Evolutionary conservation across 176 grass and related monocot species (phyloP), one percentile per base, ranked within the genome.

Genomic region (Raddia guianensis): DNA sequence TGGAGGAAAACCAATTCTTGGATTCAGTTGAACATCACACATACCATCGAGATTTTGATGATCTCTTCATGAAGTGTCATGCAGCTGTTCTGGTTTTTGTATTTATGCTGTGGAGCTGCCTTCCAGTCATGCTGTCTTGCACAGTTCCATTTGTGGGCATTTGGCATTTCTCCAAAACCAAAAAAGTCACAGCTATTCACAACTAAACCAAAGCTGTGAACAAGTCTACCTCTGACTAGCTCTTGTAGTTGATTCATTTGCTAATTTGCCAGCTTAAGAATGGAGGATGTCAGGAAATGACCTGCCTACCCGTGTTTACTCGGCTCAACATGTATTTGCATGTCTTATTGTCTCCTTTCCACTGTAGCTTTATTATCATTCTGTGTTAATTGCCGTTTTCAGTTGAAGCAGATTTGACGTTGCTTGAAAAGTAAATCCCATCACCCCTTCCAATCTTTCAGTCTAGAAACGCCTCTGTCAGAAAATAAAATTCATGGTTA

Each of bases 21-120:
- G 5, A 49, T 65, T 10, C 16, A 65, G 43, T 45, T 3, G 20
- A 5, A 56, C 32, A 66, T 12, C 37, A 63, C 6, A 46, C n/a
- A 45, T 10, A 59, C 12, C 14, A 73, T 52, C 57, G 59, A 57
- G 45, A 40, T 56, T 72, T 66, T 63, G 2, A 79, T 65, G 59
- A 8, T 45, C 62, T 62, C 66, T 56, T 48, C 19, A 49, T 64
- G 48, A 71, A 46, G 20, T 77, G 50, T 57, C 12, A 27, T 82
- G 40, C 18, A 56, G 35, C 57, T 65, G 7, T 82, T 71, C 4
- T 62, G 20, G 9, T 46, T 51, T 48, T 40, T 40, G 16, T 59
- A 14, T 61, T 78, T 86, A 33, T 74, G 48, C 0, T 15, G 40
- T 35, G 19, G 15, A 40, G 68, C 13, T 43, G 7, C 19, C 55